Base-by-base conservation (phyloP, 345 rosid species). In the Moringa oleifera region DNA sequence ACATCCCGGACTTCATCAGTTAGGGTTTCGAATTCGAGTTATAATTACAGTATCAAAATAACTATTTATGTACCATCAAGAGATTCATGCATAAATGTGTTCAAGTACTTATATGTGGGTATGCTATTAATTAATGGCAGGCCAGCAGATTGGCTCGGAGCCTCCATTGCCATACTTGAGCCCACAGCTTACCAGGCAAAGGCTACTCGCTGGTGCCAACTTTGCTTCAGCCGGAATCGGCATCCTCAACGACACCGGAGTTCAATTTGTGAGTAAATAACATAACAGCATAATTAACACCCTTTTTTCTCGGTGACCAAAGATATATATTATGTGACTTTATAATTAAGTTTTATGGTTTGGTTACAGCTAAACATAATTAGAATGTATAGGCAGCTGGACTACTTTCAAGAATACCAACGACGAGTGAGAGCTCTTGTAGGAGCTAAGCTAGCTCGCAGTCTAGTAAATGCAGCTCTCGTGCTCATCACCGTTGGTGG, bases 181-280 rank as follows among this genome's bases (percentile, higher is more conserved):
- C 68, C 96, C 96, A 6, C 78, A 73, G 21, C 79, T 91, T 25
- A 79, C 69, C 0, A 85, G 88, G 9, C 72, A 60, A 45, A 85
- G 58, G 67, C 79, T 89, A 25, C 78, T 89, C 6, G 23, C 75
- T 17, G 98, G 98, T 25, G 95, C 98, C 37, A 91, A 89, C 72
- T 91, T 89, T 59, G 98, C 98, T 17, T 89, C 98, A 17, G 98
- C 96, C 7, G 92, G 98, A 12, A 81, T 89, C 9, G 69, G 69
- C 24, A 71, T 85, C 65, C 84, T 85, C 18, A 83, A 85, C 61
- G 88, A 85, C 74, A 85, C 91, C 17, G 91, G 88, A 16, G 18
- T 65, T 61, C 91, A 85, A 52, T 85, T 85, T 64, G 91, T 82
- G 59, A 69, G 85, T 65, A 21, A 23, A 33, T 33, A 4, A 11